Evolutionary conservation across 2,329 filamentous ascomycete species (phyloP).

Genomic region (Juglanconis sp.): DNA sequence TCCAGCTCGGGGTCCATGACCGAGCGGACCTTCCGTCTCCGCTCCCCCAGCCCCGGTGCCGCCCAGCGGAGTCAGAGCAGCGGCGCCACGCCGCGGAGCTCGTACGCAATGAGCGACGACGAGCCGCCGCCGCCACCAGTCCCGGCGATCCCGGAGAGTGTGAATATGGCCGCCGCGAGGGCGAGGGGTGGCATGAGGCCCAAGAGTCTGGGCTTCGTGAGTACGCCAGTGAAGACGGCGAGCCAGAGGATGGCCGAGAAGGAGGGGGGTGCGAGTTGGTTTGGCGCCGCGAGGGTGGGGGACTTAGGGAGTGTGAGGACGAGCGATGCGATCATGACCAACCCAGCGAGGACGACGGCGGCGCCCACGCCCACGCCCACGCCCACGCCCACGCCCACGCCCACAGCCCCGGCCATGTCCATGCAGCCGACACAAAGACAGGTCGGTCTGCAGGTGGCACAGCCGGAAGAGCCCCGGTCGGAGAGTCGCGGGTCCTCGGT

Average conservation of each 20-base stretch:
- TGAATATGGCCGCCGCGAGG: conserved; percentile 26
- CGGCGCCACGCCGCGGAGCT: conserved; percentile 19
- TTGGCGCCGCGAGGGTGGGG: conserved; percentile 41
- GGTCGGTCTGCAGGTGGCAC: conserved; percentile 8
- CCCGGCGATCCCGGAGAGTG: conserved; percentile 63
- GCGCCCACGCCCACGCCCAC: neutral
- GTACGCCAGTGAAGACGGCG: conserved; percentile 46
- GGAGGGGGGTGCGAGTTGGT: conserved; percentile 45
- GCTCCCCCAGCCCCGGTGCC: conserved; percentile 66
- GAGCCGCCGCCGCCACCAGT: conserved; percentile 72
- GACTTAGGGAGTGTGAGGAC: conserved; percentile 43
- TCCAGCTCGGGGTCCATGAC: conserved; percentile 80
- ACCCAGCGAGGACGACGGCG: no score
- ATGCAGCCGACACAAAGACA: neutral
- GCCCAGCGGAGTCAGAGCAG: conserved; percentile 29
- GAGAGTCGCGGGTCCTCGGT: conserved; percentile 49
- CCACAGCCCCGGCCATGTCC: neutral
- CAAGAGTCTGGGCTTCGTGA: conserved; percentile 37
- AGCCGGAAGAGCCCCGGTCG: conserved; percentile 31
- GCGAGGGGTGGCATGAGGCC: conserved; percentile 16
- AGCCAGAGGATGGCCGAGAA: conserved; percentile 45
- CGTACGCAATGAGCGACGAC: conserved; percentile 30
- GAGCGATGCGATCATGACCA: conserved; percentile 38
- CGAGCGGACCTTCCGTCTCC: conserved; percentile 69
- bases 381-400: neutral